A percentile compares a stretch with the other conserved stretches of the same genome.
Conservation (phyloP, 768 basidiomycete species). For the Cytidiella melzeri region DNA sequence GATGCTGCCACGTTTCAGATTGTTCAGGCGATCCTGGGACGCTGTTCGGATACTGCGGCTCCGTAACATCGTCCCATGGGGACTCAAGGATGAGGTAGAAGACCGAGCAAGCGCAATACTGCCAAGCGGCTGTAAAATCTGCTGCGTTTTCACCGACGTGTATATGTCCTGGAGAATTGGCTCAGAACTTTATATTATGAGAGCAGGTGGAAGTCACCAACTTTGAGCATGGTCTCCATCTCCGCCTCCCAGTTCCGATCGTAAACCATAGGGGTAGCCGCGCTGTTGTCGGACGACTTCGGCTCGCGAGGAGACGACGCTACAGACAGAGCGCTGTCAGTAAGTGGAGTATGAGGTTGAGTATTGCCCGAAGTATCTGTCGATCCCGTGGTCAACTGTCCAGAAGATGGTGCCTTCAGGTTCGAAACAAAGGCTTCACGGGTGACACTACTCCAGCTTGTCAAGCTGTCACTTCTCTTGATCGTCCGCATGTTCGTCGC, state of each 20-base stretch:
- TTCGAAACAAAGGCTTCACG: conserved; percentile 47
- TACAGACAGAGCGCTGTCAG: conserved; percentile 62
- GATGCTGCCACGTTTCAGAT: conserved; percentile 87
- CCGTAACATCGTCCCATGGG: conserved; percentile 45
- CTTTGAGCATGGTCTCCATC: conserved; percentile 84
- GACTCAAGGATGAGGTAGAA: conserved; percentile 52
- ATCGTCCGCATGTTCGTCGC: conserved; percentile 36
- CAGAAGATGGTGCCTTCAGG: conserved; percentile 17
- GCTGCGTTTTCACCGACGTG: conserved; percentile 81
- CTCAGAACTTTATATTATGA: not conserved
- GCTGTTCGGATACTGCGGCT: conserved; percentile 63
- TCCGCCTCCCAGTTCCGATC: conserved; percentile 79
- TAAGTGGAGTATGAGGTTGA: conserved; percentile 33
- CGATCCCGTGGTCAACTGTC: conserved; percentile 20
- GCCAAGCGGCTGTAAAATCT: conserved; percentile 78
- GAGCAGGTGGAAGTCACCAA: conserved; percentile 24
- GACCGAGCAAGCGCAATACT: conserved; percentile 35
- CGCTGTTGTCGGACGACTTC: conserved; percentile 28
- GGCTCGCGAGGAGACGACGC: conserved; percentile 39
- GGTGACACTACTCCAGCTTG: conserved; percentile 79
- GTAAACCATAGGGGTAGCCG: conserved; percentile 39
- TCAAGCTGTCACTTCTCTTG: conserved; percentile 78
- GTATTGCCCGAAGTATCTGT: conserved; percentile 10
- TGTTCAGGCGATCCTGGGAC: conserved; percentile 64
- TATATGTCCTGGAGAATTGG: conserved; percentile 75